Percentiles rank a stretch among this genome's conserved stretches.
These are phyloP conservation scores for Zalaria obscura DNA, from an alignment of 2,329 filamentous ascomycete species.

Conservation along the genomic window DNA sequence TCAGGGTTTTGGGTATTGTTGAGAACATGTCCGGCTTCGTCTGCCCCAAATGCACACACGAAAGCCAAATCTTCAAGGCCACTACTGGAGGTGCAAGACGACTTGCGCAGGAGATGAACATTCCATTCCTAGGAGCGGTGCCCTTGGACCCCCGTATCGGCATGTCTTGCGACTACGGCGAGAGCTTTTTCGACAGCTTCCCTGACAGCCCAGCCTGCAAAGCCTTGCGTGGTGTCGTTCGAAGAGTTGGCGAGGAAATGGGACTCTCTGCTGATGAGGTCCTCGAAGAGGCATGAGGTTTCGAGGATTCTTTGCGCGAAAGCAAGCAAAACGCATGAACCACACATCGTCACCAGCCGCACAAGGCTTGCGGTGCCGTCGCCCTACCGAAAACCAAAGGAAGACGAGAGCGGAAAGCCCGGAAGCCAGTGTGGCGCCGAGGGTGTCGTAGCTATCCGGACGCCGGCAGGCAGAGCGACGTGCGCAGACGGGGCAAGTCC, in stretches of 20 bases:
- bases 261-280: slow-evolving; percentile 16
- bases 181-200: slow-evolving; percentile 91
- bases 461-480: no score
- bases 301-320: no score
- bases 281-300: slow-evolving; percentile 4
- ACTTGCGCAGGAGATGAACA: slow-evolving; percentile 71
- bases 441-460: no score
- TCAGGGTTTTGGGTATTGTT: slow-evolving; percentile 73
- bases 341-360: no score
- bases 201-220: slow-evolving; percentile 82
- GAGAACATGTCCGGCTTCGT: slow-evolving; percentile 99
- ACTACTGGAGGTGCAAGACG: slow-evolving; percentile 76
- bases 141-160: slow-evolving; percentile 87
- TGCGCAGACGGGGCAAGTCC: no score
- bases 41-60: slow-evolving; percentile 76
- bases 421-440: no score
- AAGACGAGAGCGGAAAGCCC: no score
- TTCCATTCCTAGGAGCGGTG: slow-evolving; percentile 80
- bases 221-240: slow-evolving; percentile 70
- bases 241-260: slow-evolving; percentile 37
- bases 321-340: no score
- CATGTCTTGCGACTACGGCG: slow-evolving; percentile 92
- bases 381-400: no score
- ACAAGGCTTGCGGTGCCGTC: no score
- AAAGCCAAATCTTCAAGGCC: slow-evolving; percentile 72